These are phyloP conservation scores for Phytopythium delawarense DNA, from an alignment of 352 stramenopile genomes.

Conservation along the genomic window DNA sequence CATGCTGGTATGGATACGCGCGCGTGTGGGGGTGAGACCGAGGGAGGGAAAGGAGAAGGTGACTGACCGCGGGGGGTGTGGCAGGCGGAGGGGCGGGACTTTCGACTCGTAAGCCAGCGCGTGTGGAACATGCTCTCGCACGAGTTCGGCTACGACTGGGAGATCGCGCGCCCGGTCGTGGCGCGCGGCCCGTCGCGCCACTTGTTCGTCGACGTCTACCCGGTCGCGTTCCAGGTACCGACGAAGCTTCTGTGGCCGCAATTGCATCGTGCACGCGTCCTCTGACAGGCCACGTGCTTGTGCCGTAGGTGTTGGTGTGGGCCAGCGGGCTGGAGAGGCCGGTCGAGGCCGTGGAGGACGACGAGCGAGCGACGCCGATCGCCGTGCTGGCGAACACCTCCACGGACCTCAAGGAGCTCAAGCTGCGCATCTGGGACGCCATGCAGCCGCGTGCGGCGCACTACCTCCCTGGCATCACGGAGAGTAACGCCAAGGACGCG, in stretches of 20 bases:
- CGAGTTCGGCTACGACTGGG: conserved; percentile 64
- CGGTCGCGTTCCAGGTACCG: conserved; percentile 59
- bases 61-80: background rate
- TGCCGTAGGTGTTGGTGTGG: conserved; percentile 25
- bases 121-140: conserved; percentile 69
- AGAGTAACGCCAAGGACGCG: conserved; percentile 17
- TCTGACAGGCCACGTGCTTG: conserved; percentile 1
- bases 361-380: conserved; percentile 30
- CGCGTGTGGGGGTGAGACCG: no score
- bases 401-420: conserved; percentile 34
- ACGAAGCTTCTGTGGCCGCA: background rate
- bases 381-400: conserved; percentile 36
- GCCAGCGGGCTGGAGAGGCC: conserved; percentile 16
- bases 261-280: background rate
- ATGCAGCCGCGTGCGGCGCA: conserved; percentile 24
- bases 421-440: conserved; percentile 36
- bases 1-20: conserved; percentile 34
- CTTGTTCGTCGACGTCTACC: conserved; percentile 69
- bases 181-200: conserved; percentile 27
- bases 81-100: conserved; percentile 62
- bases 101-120: conserved; percentile 57
- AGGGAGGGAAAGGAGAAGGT: background rate
- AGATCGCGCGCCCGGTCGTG: conserved; percentile 62
- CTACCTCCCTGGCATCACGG: conserved; percentile 36
- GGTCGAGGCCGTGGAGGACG: conserved; percentile 21